Base-by-base conservation (phyloP, 148 eudicot genomes). In the Cornus controversa region DNA sequence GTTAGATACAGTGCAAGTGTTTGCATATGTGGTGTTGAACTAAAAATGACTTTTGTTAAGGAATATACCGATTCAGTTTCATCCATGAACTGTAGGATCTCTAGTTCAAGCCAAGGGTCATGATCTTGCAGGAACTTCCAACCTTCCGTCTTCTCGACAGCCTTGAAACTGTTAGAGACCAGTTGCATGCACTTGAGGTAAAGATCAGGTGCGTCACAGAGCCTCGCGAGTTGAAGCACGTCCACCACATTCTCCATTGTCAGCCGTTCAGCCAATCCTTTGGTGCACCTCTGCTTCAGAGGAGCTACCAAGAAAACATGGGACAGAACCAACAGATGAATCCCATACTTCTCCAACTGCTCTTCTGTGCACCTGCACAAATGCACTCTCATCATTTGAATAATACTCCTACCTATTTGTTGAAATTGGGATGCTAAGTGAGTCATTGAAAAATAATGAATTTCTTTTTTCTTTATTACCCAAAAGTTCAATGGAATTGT, bases 171-270 rank as follows among this genome's bases (percentile, higher is more conserved):
- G 16, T 42, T 75, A 4, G 82, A 86, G 34, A 89, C 80, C 72
- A 90, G 28, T 67, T 82, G 93, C 94, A 93, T 85, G 77, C 90
- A 85, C 82, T 84, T 93, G 50, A 96, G 88, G 80, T 89, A 83
- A 42, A 96, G 94, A 76, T 85, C 91, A 0, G 99, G 95, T 31
- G 99, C 98, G 27, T 96, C 95, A n/a, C 98, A 96, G 0, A 96
- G 85, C 34, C 88, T 78, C 1, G 95, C 95, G 6, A 96, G 84
- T 80, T 96, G 99, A 77, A 96, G 92, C 23, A 92, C 72, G 62
- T 96, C 99, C 25, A 93, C 84, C 42, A 87, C 97, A 13, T 88
- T 96, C 70, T 91, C 99, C 8, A 85, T 72, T 1, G 87, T 88
- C 73, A 96, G 77, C 26, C 87, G 82, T 45, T 81, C 79, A 20